Evolutionary conservation across 345 rosid genomes (phyloP).

Genomic region (Raphanus raphanistrum): DNA sequence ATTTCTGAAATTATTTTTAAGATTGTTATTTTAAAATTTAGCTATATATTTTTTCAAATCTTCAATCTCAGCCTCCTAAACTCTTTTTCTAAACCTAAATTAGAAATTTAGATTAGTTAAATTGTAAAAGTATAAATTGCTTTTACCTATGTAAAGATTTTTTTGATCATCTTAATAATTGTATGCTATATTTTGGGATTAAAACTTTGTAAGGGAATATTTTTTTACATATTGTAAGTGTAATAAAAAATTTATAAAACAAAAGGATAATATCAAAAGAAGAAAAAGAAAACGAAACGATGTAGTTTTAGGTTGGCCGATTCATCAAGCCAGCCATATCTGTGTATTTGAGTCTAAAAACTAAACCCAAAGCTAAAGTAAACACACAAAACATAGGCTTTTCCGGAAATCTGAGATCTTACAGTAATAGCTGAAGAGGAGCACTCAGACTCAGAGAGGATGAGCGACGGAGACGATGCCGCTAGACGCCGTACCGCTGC

Average conservation of each 20-base stretch:
- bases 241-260: neutral
- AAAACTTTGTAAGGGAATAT: no score
- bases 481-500: slow-evolving; percentile 62
- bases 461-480: slow-evolving; percentile 74
- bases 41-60: no score
- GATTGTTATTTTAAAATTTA: no score
- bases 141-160: no score
- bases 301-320: neutral
- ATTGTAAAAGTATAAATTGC: no score
- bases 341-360: neutral
- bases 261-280: neutral
- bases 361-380: slow-evolving; percentile 39
- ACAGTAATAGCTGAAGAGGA: neutral
- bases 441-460: slow-evolving; percentile 10
- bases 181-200: no score
- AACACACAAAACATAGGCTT: slow-evolving; percentile 1
- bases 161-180: no score
- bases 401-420: slow-evolving; percentile 2
- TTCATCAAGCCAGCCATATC: neutral
- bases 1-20: no score
- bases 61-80: no score
- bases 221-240: neutral
- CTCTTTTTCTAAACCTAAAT: no score
- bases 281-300: neutral
- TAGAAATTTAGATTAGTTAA: no score